Conservation (phyloP, 352 stramenopile genomes). For the Globisporangium canariense region DNA sequence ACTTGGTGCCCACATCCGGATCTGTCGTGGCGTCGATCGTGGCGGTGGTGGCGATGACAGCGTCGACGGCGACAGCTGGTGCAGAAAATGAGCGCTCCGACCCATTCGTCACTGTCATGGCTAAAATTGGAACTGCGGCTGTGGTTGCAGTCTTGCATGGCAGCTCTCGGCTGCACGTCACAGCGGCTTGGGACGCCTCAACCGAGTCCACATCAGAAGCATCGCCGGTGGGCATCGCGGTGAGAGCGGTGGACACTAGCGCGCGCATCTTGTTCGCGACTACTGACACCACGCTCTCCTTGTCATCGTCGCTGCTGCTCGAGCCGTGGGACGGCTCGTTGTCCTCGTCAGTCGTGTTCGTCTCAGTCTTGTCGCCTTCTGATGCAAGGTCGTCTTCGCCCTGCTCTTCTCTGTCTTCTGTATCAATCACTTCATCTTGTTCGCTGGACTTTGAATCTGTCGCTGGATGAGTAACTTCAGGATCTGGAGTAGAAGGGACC, state of each 20-base stretch:
- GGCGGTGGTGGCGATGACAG: not conserved
- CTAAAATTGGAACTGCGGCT: not conserved
- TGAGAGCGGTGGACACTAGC: not conserved
- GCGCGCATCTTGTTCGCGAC: slow-evolving; percentile 1
- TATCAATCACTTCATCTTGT: not conserved
- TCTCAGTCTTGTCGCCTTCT: slow-evolving; percentile 17
- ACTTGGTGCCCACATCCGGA: not conserved
- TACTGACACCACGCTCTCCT: slow-evolving; percentile 29
- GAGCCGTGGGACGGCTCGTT: slow-evolving; percentile 14
- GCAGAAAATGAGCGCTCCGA: slow-evolving; percentile 6
- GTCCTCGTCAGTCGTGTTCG: slow-evolving; percentile 19
- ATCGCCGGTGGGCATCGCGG: not conserved
- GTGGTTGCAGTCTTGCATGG: not conserved
- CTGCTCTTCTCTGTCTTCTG: not conserved
- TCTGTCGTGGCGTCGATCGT: slow-evolving; percentile 5
- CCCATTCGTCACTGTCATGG: slow-evolving; percentile 7
- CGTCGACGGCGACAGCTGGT: not conserved
- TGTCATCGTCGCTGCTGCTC: slow-evolving; percentile 30
- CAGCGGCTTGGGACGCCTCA: not conserved
- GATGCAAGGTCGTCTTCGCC: slow-evolving; percentile 3
- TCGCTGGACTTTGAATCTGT: not conserved
- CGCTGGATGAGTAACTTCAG: not conserved
- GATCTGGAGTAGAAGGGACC: not conserved
- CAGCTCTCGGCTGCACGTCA: slow-evolving; percentile 6
- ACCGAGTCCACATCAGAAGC: not conserved